Evolutionary conservation across 805 yeast species (phyloP).

Genomic region (Jamesozyma hellenica): DNA sequence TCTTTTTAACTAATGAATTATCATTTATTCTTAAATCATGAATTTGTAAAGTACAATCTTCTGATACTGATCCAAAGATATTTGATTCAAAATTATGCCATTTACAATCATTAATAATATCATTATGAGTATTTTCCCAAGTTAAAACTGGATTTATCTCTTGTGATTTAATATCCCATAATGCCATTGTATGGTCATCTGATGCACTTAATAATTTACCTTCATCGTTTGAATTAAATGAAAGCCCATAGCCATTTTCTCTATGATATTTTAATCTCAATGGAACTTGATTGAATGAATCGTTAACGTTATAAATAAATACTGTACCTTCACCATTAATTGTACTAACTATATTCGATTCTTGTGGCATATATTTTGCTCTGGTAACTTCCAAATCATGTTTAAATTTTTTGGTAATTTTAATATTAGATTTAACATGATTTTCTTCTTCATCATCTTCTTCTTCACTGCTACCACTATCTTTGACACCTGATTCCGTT

Average conservation of each 20-base stretch:
- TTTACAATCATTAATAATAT: slow-evolving; percentile 65
- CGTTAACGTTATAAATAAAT: slow-evolving; percentile 38
- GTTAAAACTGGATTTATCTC: slow-evolving; percentile 20
- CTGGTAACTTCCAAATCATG: slow-evolving; percentile 62
- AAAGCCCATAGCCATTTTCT: slow-evolving; percentile 65
- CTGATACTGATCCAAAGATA: slow-evolving; percentile 64
- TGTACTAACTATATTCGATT: slow-evolving; percentile 46
- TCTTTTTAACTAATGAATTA: slow-evolving; percentile 16
- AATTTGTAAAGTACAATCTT: slow-evolving; percentile 47
- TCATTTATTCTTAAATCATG: slow-evolving; percentile 40
- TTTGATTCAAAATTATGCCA: slow-evolving; percentile 50
- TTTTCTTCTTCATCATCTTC: slow-evolving; percentile 14
- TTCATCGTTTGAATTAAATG: slow-evolving; percentile 45
- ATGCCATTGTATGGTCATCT: slow-evolving; percentile 54
- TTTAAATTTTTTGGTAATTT: slow-evolving; percentile 48
- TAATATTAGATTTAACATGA: slow-evolving; percentile 38
- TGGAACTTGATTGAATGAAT: slow-evolving; percentile 19
- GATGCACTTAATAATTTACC: slow-evolving; percentile 51
- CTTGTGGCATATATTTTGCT: slow-evolving; percentile 61
- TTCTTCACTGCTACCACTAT: background rate
- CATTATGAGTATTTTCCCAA: slow-evolving; percentile 34
- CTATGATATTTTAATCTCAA: slow-evolving; percentile 43
- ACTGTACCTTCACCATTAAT: slow-evolving; percentile 60
- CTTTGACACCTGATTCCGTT: slow-evolving; percentile 4
- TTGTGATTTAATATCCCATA: slow-evolving; percentile 41